phyloP scores from a whole-genome alignment of 1,284 basidiomycete species.

The Spongiforma sp. region DNA sequence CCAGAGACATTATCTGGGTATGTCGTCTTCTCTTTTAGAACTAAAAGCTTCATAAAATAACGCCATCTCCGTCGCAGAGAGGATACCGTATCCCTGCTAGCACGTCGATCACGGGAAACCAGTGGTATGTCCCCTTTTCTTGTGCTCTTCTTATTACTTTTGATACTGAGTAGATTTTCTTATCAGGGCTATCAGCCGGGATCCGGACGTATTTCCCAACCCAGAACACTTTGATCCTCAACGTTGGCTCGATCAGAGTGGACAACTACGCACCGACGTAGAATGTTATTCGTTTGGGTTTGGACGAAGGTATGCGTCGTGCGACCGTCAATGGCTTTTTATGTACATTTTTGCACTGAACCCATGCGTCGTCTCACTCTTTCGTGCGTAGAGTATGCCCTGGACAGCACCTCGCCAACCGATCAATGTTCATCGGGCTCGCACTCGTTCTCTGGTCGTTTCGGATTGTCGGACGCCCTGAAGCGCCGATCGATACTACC shows the following conservation, averaged over 20 bases:
- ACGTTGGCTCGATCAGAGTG: constrained; percentile 42
- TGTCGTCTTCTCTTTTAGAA: background rate
- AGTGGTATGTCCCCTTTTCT: constrained; percentile 12
- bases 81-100: constrained; percentile 21
- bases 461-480: constrained; percentile 37
- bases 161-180: background rate
- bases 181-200: constrained; percentile 21
- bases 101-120: constrained; percentile 15
- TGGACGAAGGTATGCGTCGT: constrained; percentile 38
- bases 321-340: no score
- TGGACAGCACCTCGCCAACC: constrained; percentile 36
- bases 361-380: constrained; percentile 6
- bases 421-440: constrained; percentile 43
- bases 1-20: constrained; percentile 45
- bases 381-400: constrained; percentile 15
- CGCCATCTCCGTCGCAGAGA: constrained; percentile 7
- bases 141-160: background rate
- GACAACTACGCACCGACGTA: constrained; percentile 35
- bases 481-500: constrained; percentile 3
- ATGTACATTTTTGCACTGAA: no score
- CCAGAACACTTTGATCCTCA: constrained; percentile 41
- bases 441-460: constrained; percentile 43
- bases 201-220: constrained; percentile 25
- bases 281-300: constrained; percentile 43
- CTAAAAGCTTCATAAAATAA: background rate